phyloP scores from a whole-genome alignment of 768 basidiomycete genomes.

The Mycena amicta region DNA sequence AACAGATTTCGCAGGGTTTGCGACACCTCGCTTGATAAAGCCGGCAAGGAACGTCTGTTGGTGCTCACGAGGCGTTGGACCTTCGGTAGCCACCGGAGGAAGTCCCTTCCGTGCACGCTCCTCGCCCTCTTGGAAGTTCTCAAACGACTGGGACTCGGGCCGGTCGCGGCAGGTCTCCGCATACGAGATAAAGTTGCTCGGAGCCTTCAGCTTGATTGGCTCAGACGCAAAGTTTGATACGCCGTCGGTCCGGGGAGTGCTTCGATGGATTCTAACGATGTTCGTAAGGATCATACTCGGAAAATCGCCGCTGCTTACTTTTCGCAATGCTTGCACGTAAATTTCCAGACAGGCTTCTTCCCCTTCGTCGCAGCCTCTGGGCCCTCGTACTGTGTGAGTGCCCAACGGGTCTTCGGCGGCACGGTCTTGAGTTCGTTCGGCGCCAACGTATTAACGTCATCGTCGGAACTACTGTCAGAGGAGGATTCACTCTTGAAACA shows the following conservation, averaged over 20 bases:
- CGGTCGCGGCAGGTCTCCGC: slow-evolving; percentile 1
- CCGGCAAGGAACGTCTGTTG: neutral
- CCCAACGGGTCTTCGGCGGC: neutral
- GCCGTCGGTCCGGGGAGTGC: neutral
- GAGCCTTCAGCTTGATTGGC: neutral
- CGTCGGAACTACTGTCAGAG: neutral
- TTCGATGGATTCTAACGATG: neutral
- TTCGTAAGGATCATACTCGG: neutral
- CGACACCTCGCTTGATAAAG: slow-evolving; percentile 8
- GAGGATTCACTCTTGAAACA: neutral
- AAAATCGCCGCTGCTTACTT: neutral
- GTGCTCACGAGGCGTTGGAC: slow-evolving; percentile 3
- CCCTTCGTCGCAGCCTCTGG: neutral
- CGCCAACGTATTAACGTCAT: neutral
- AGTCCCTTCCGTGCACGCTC: slow-evolving; percentile 2
- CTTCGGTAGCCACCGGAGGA: neutral
- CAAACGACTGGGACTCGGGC: slow-evolving; percentile 5
- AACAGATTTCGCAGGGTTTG: slow-evolving; percentile 7
- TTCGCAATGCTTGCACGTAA: neutral
- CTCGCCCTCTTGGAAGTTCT: neutral
- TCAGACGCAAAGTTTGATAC: slow-evolving; percentile 2
- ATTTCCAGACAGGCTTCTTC: neutral
- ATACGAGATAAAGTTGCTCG: slow-evolving; percentile 11
- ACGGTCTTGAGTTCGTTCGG: neutral
- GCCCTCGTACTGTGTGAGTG: slow-evolving; percentile 2